These are phyloP conservation scores for Strobilomyces confusus DNA, from an alignment of 768 basidiomycete species.

Conservation along the genomic window DNA sequence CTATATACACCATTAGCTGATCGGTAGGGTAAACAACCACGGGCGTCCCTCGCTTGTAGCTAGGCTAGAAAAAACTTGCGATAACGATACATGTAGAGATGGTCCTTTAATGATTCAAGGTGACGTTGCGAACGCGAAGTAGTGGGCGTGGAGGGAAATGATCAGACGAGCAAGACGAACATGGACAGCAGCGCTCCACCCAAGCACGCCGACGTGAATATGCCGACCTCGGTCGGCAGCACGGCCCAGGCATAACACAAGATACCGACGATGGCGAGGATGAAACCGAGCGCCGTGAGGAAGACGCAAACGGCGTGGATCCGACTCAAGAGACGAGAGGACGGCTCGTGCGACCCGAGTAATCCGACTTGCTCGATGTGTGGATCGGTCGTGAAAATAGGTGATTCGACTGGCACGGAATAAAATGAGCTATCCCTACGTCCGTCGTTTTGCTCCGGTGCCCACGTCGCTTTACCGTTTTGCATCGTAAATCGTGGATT, in stretches of 20 bases:
- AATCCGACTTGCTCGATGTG: constrained; percentile 49
- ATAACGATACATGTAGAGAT: background rate
- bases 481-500: background rate
- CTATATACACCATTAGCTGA: no score
- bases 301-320: constrained; percentile 49
- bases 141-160: background rate
- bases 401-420: background rate
- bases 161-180: constrained; percentile 7
- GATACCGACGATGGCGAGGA: constrained; percentile 46
- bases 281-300: constrained; percentile 45
- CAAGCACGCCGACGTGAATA: constrained; percentile 40
- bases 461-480: background rate
- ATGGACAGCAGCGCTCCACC: constrained; percentile 30
- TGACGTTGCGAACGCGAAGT: background rate
- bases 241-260: constrained; percentile 48
- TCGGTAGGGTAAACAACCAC: no score
- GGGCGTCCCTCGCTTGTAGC: no score
- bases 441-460: background rate
- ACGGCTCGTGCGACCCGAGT: constrained; percentile 35
- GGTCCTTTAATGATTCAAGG: background rate
- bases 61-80: no score
- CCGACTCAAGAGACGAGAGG: constrained; percentile 41
- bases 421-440: background rate
- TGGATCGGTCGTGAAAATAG: constrained; percentile 42
- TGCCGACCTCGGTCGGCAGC: constrained; percentile 41